A percentile compares a stretch with the other conserved stretches of the same genome.
Evolutionary conservation across 208 protist species (phyloP).

Genomic region (Crithidia sp.): DNA sequence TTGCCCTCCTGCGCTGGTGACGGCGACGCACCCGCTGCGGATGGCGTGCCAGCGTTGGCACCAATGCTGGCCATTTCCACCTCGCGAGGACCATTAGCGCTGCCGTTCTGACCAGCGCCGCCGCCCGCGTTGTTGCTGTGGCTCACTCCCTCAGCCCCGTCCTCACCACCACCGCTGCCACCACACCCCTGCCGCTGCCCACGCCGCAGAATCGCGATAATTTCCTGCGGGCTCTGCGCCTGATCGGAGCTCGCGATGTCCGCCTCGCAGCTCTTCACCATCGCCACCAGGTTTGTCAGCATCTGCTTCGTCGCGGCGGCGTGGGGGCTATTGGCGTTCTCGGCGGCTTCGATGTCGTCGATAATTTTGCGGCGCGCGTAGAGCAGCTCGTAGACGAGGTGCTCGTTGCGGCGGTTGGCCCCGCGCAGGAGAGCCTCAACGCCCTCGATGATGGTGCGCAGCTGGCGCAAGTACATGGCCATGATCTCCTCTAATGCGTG

Average conservation of each 20-base stretch:
- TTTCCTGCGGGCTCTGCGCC: conserved; percentile 36
- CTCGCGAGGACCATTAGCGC: no score
- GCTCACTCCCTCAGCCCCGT: neutral
- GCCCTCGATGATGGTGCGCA: conserved; percentile 55
- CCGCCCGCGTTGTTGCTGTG: neutral
- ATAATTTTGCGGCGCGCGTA: conserved; percentile 51
- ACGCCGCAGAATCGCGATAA: conserved; percentile 39
- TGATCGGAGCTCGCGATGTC: conserved; percentile 47
- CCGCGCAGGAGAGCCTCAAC: conserved; percentile 69
- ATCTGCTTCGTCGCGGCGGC: conserved; percentile 21
- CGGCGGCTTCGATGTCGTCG: conserved; percentile 29
- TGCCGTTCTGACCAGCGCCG: neutral
- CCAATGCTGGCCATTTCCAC: neutral
- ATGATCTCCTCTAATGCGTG: conserved; percentile 32
- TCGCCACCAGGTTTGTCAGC: conserved; percentile 27
- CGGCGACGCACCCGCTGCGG: neutral
- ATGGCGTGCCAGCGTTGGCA: neutral
- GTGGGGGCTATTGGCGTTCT: neutral
- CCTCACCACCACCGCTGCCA: neutral
- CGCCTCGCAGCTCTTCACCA: conserved; percentile 51
- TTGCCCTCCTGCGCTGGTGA: conserved; percentile 4
- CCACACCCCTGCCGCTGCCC: conserved; percentile 22
- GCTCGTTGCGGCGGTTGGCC: conserved; percentile 57
- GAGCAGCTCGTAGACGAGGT: conserved; percentile 81
- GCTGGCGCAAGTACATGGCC: conserved; percentile 63